Conservation (phyloP, 176 grass and related monocot genomes). For the Triticum urartu region DNA sequence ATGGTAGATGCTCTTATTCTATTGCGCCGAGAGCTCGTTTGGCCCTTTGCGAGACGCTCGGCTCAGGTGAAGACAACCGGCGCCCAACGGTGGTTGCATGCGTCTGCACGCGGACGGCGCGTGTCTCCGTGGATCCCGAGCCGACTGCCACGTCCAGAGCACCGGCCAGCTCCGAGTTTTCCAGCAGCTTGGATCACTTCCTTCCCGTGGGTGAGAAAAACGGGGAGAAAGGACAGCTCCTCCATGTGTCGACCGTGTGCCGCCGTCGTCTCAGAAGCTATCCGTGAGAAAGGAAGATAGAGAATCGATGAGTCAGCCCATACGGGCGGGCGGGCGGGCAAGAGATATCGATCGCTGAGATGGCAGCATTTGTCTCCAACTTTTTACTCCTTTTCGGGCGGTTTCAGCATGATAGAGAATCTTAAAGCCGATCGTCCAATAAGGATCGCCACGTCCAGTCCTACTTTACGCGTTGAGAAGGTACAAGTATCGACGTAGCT, state of each 20-base stretch:
- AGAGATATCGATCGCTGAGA: background rate
- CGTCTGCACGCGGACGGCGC: background rate
- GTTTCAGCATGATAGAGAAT: no score
- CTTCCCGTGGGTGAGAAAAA: background rate
- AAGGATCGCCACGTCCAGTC: no score
- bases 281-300: background rate
- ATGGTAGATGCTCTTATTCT: no score
- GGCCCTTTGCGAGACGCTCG: background rate
- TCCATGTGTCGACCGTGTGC: background rate
- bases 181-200: background rate
- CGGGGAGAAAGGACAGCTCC: background rate
- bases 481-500: no score
- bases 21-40: background rate
- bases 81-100: background rate
- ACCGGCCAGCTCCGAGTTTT: background rate
- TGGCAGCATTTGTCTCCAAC: no score
- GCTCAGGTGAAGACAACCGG: background rate
- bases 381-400: no score
- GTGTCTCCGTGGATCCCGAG: no score
- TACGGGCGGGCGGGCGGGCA: no score
- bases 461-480: no score
- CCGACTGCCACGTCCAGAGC: no score
- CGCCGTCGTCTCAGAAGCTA: background rate
- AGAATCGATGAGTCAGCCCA: background rate
- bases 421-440: no score